Evolutionary conservation across 208 protist species (phyloP), one percentile per base, ranked within the genome.

Genomic region (Leishmania amazonensis): DNA sequence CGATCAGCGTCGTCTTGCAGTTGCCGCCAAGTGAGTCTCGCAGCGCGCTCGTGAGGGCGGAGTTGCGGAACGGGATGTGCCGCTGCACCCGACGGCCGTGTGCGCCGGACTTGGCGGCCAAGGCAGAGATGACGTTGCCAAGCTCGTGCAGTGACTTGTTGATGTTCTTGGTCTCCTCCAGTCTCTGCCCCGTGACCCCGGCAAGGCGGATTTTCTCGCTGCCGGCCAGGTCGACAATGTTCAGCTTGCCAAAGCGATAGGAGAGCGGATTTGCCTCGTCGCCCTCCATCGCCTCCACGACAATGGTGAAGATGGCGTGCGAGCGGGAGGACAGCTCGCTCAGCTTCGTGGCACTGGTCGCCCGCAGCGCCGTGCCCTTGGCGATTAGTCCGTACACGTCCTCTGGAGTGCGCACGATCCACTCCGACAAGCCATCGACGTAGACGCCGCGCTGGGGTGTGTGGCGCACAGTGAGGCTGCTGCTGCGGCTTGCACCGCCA

Each of bases 61-160:
- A 98, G 89, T 99, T 97, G 64, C 97, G 95, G 86, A 97, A 99
- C 21, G 98, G 98, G 21, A 99, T 85, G 88, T 99, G 98, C 53
- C 75, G 57, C 42, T 65, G 74, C 28, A 82, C 70, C 84, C 78
- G 64, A 85, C 92, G 60, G 62, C 94, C 95, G n/a, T 94, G 88
- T 58, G 85, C 72, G 24, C 87, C 42, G 82, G 82, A 89, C 88
- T 85, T 96, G 80, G 80, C 95, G 88, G 81, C 92, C n/a, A 98
- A 89, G 13, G 94, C 91, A 57, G 95, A 87, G 76, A 98, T 98
- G 74, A 98, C 96, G 80, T 95, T 93, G 75, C 93, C 92, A 3
- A 98, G 89, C 79, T 96, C 94, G 80, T 97, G 94, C 83, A 98
- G 87, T 8, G 93, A 97, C 49, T 95, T 86, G 89, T 99, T 99